Evolutionary conservation across 768 basidiomycete species (phyloP).

Genomic region (Lactarius deliciosus): DNA sequence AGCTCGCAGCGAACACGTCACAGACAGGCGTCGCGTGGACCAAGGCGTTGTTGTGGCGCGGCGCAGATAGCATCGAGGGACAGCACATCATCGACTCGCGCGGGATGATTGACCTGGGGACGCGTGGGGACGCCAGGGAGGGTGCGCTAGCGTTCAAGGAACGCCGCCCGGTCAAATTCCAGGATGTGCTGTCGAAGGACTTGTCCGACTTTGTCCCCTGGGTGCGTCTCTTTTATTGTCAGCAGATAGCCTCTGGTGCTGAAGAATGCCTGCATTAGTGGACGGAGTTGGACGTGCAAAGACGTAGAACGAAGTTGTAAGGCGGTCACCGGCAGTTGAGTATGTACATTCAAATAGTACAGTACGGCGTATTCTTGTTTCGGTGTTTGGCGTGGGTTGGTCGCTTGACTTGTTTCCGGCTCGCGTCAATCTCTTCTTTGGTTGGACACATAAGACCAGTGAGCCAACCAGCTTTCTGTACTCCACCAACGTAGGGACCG

Average conservation of each 20-base stretch:
- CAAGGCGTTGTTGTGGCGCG: conserved; percentile 52
- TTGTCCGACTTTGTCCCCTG: conserved; percentile 50
- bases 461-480: conserved; percentile 14
- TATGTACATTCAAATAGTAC: neutral
- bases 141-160: conserved; percentile 52
- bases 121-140: conserved; percentile 45
- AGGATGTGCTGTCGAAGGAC: conserved; percentile 45
- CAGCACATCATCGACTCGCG: conserved; percentile 55
- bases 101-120: conserved; percentile 43
- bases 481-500: neutral
- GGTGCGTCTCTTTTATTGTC: conserved; percentile 38
- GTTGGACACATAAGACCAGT: conserved; percentile 3
- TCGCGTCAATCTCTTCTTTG: neutral
- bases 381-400: neutral
- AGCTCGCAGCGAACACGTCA: conserved; percentile 51
- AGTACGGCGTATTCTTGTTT: neutral
- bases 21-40: conserved; percentile 51
- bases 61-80: conserved; percentile 51
- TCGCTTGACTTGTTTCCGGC: neutral
- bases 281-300: conserved; percentile 30
- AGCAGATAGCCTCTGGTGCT: neutral
- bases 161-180: conserved; percentile 45
- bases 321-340: neutral
- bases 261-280: conserved; percentile 36
- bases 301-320: conserved; percentile 21